These are phyloP conservation scores for Talaromyces rugulosus DNA, from an alignment of 2,329 filamentous ascomycete genomes.

Conservation along the genomic window DNA sequence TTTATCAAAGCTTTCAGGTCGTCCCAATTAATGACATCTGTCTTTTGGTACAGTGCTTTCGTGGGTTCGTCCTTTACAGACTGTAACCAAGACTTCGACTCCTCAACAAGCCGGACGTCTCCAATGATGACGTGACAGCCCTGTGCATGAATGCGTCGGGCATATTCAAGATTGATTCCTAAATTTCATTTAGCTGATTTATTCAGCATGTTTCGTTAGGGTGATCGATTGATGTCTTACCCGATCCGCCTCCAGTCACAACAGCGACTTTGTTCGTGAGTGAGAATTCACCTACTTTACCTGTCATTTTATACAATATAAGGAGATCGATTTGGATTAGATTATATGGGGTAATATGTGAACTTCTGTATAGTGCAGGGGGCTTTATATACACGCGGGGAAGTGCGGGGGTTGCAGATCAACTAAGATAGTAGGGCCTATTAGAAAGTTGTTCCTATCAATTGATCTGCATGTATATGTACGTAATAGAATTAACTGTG, in stretches of 20 bases:
- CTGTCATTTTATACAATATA: not conserved
- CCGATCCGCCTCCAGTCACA: not conserved
- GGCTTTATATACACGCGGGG: too few species aligned
- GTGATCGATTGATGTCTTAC: not conserved
- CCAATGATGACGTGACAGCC: not conserved
- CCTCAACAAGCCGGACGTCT: not conserved
- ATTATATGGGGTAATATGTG: too few species aligned
- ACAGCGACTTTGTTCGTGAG: not conserved
- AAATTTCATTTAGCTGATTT: not conserved
- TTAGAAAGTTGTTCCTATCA: too few species aligned
- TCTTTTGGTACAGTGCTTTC: not conserved
- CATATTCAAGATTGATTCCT: not conserved
- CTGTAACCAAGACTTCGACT: not conserved
- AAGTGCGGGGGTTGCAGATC: too few species aligned
- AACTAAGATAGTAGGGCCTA: too few species aligned
- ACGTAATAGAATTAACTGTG: too few species aligned
- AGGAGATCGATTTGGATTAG: not conserved
- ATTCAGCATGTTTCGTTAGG: not conserved
- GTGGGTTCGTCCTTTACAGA: not conserved
- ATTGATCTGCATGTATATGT: too few species aligned
- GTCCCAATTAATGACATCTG: not conserved
- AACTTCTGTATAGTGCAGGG: too few species aligned
- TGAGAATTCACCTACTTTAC: not conserved
- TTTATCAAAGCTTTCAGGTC: not conserved
- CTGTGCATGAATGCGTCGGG: not conserved